Evolutionary conservation across 495 filamentous ascomycete species (phyloP), one percentile per base, ranked within the genome.

Genomic region (Talaromyces adpressus): DNA sequence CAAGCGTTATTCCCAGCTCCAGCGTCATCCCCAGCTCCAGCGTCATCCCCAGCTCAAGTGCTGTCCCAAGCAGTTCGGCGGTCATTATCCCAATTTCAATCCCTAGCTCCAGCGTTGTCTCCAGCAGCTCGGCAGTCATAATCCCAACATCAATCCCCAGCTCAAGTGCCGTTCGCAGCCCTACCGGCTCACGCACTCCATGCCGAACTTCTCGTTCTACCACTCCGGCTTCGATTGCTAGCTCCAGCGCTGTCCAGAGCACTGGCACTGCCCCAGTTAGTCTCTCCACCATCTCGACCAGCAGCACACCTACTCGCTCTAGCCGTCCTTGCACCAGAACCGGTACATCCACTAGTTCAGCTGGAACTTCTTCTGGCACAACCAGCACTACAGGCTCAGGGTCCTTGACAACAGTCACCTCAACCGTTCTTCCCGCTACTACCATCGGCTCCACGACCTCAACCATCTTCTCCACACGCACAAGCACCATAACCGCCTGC

Each of bases 401-500:
- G 23, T 53, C 23, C 52, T 56, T 29, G 52, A 56, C 52, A 56
- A 56, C 52, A 16, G 23, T 27, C 7, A 56, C 22, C 5, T 29
- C 52, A 12, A 56, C 2, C 52, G 1, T n/a, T 8, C 4, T 7
- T 9, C 2, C 7, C 4, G 12, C 52, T 56, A n/a, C 52, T 56
- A 5, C 52, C 11, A 23, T 56, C 23, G 52, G 23, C 23, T 56
- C 52, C 34, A 75, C 71, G 2, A 78, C 74, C 22, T 77, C 74
- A 4, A 76, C 74, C 12, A 60, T 78, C 54, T 74, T 72, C 62
- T 68, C 68, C 34, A 78, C 75, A 6, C 65, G 67, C 14, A 66
- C 66, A 45, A 51, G 62, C 66, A 78, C 75, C 12, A 70, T 75
- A 63, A 77, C 74, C 23, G 66, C 69, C 51, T 76, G 75, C 65